These are phyloP conservation scores for Botrytis tulipae DNA, from an alignment of 2,329 filamentous ascomycete genomes.

Conservation along the genomic window DNA sequence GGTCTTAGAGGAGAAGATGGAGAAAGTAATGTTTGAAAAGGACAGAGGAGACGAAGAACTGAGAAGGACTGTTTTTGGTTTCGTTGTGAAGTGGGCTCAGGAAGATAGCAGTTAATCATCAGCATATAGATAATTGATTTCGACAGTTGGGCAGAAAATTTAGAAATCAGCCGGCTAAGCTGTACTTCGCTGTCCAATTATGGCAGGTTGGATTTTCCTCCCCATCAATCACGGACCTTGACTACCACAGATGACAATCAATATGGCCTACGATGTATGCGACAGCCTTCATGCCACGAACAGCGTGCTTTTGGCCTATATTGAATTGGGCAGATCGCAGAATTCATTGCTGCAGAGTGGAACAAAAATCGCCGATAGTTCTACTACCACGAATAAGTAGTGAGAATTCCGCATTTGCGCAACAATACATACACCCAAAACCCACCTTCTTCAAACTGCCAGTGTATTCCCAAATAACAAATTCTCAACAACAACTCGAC, in stretches of 20 bases:
- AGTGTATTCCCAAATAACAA: background rate
- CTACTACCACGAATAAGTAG: background rate
- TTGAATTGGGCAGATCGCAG: background rate
- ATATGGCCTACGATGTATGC: background rate
- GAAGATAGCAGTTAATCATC: background rate
- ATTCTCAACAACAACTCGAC: background rate
- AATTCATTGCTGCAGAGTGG: background rate
- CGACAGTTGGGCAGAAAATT: background rate
- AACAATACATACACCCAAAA: background rate
- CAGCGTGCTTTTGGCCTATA: too few relatives aligned
- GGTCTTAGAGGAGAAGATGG: slow-evolving; percentile 77
- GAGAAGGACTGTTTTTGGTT: slow-evolving; percentile 66
- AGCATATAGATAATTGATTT: background rate
- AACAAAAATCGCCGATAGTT: background rate
- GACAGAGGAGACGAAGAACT: slow-evolving; percentile 82
- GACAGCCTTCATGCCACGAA: background rate
- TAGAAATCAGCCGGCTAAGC: background rate
- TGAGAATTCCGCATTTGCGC: background rate
- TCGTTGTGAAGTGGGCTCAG: slow-evolving; percentile 34
- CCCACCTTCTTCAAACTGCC: background rate
- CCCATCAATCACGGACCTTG: background rate
- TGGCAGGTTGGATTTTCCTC: background rate
- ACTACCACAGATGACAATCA: background rate
- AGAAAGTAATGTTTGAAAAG: slow-evolving; percentile 83
- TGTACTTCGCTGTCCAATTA: too few relatives aligned